These are phyloP conservation scores for Favolaschia claudopus DNA, from an alignment of 768 basidiomycete species.

Conservation along the genomic window DNA sequence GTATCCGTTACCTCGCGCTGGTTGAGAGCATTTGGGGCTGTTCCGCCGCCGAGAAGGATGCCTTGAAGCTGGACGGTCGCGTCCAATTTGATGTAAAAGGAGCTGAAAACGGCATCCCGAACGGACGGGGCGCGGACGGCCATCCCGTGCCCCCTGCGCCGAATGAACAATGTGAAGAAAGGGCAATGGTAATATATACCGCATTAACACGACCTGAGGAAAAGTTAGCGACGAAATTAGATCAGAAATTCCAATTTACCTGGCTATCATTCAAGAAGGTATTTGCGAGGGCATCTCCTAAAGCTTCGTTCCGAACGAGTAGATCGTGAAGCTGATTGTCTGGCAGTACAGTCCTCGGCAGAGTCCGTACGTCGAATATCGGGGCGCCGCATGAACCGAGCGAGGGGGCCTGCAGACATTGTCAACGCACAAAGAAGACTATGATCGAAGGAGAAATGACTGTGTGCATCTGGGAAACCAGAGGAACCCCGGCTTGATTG, in stretches of 20 bases:
- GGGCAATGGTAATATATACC: neutral
- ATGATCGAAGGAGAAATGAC: neutral
- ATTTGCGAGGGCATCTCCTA: conserved; percentile 27
- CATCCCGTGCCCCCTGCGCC: conserved; percentile 30
- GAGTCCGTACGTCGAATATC: conserved; percentile 25
- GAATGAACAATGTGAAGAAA: neutral
- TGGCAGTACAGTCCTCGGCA: conserved; percentile 20
- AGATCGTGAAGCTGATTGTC: conserved; percentile 21
- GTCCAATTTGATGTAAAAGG: conserved; percentile 28
- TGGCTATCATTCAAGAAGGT: conserved; percentile 22
- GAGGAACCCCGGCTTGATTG: conserved; percentile 16
- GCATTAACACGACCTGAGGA: conserved; percentile 28
- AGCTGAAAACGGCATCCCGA: conserved; percentile 27
- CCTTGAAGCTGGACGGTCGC: conserved; percentile 28
- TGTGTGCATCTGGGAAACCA: conserved; percentile 25
- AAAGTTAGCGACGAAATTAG: neutral
- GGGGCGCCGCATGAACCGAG: conserved; percentile 25
- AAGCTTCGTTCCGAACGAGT: conserved; percentile 22
- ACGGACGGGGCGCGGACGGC: conserved; percentile 25
- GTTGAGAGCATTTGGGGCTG: conserved; percentile 8
- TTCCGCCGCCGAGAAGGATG: conserved; percentile 25
- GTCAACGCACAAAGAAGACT: neutral
- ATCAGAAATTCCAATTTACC: neutral
- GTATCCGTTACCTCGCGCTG: conserved; percentile 25
- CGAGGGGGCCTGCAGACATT: neutral